Evolutionary conservation across 2,329 filamentous ascomycete species (phyloP), one percentile per base, ranked within the genome.

Genomic region (Pseudogymnoascus sp.): DNA sequence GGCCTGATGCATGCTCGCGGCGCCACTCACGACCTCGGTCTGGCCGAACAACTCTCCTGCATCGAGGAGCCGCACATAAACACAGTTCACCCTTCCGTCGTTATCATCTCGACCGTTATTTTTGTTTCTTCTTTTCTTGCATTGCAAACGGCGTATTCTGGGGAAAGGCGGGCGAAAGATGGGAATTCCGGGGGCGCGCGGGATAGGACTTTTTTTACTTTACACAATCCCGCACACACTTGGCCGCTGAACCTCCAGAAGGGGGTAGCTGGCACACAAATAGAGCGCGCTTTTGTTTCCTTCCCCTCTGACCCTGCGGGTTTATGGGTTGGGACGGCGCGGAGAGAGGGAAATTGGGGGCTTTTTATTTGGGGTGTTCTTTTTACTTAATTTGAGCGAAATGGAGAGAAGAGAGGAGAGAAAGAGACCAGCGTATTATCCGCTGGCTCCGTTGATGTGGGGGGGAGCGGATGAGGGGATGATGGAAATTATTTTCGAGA

Each of bases 21-120:
- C 47, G 41, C 41, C 28, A 39, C 35, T 57, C 20, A 47, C 22
- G 47, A 65, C 65, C 65, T 67, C 66, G 65, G 60, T 62, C 60
- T 64, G 65, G 68, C 58, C 60, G 63, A 61, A 39, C 20, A 58
- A 62, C 61, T 60, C 61, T 57, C 59, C 50, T 14, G 22, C 22
- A 47, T 16, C 41, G 41, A 14, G 41, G 41, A 50, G 41, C 41
- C 22, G 22, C 41, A 41, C 41, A 50, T 50, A n/a, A 41, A 28
- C 22, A 16, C 41, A 47, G 41, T 3, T 7, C 6, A 8, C 12
- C 41, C 9, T 16, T 8, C 4, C 20, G 41, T 50, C 41, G 41
- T 50, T 25, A 28, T 50, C 41, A 59, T 25, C 47, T 50, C 25
- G 64, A 57, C 62, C 50, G 54, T 50, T 59, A 41, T 59, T 58